A percentile compares a stretch with the other conserved stretches of the same genome.
Conservation (phyloP, 1,139 yeast genomes). For the Magnusiomyces ingens region DNA sequence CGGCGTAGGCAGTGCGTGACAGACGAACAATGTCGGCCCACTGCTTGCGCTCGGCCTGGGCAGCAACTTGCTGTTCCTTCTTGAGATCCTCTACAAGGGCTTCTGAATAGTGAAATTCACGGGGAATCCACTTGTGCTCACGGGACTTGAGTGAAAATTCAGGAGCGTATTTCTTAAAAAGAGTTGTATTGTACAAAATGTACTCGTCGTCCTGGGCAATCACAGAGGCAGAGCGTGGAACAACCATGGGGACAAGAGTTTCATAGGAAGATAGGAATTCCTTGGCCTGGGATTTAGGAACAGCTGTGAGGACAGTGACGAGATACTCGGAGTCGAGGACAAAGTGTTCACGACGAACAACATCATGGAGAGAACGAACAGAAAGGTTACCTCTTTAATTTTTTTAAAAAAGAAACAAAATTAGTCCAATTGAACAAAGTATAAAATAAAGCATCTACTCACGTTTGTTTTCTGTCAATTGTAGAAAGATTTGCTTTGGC, state of each 20-base stretch:
- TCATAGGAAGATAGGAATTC: slow-evolving; percentile 70
- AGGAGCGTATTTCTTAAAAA: slow-evolving; percentile 72
- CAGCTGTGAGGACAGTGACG: slow-evolving; percentile 76
- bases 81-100: slow-evolving; percentile 63
- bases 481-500: slow-evolving; percentile 82
- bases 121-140: slow-evolving; percentile 85
- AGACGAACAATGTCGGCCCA: slow-evolving; percentile 76
- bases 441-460: slow-evolving; percentile 10
- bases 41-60: slow-evolving; percentile 63
- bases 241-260: slow-evolving; percentile 70
- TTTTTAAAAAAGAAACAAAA: slow-evolving; percentile 7
- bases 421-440: neutral
- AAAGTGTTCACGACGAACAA: slow-evolving; percentile 79
- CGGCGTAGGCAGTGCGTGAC: slow-evolving; percentile 81
- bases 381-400: slow-evolving; percentile 68
- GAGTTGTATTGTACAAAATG: slow-evolving; percentile 65
- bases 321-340: slow-evolving; percentile 81
- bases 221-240: slow-evolving; percentile 77
- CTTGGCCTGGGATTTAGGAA: slow-evolving; percentile 57
- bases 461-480: slow-evolving; percentile 80
- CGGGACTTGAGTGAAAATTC: slow-evolving; percentile 68
- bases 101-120: slow-evolving; percentile 87
- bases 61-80: slow-evolving; percentile 71
- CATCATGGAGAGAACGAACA: slow-evolving; percentile 81
- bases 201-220: slow-evolving; percentile 71